Evolutionary conservation across 2,329 filamentous ascomycete species (phyloP), one percentile per base, ranked within the genome.

Genomic region (Microascus cirrosus): DNA sequence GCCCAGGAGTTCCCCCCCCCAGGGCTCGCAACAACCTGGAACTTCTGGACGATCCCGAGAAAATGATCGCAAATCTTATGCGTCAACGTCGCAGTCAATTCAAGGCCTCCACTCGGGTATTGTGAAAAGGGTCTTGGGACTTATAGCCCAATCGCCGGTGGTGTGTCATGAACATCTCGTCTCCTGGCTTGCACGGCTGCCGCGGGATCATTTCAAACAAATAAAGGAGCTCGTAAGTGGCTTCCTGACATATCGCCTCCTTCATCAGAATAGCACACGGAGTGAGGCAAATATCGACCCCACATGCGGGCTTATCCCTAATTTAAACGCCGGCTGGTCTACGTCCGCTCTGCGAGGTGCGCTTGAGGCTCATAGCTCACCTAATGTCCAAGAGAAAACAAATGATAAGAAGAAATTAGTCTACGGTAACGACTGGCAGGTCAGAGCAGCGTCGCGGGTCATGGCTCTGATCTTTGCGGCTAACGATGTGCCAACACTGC

Each of bases 381-480:
- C 57, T 18, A 11, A 8, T 28, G 12, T 3, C n/a, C n/a, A 50
- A 22, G 45, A 24, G 6, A 50, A 22, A 10, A 8, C 20, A 50
- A 24, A 22, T 24, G 18, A 50, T 20, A 50, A 50, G 45, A 50
- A 22, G 45, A 76, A 76, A 61, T 77, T 84, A 1, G 72, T 83
- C 0, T 95, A 94, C 67, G 78, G 80, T 22, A 89, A 93, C 59
- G 92, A 96, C 66, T 96, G 92, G 92, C 91, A 96, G 69, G 83
- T 95, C 59, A 87, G 84, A 68, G 89, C 89, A 12, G 87, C 87
- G 8, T 86, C 90, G 2, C 85, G 86, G 63, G 83, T 95, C 2
- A 86, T 96, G 77, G 84, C 88, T 11, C 70, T 96, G 24, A 70
- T 96, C 1, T 95, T 95, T 66, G 81, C 86, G 1, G 91, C 91